Base-by-base conservation (phyloP, 1,284 basidiomycete species). In the Microbotryum violaceum region DNA sequence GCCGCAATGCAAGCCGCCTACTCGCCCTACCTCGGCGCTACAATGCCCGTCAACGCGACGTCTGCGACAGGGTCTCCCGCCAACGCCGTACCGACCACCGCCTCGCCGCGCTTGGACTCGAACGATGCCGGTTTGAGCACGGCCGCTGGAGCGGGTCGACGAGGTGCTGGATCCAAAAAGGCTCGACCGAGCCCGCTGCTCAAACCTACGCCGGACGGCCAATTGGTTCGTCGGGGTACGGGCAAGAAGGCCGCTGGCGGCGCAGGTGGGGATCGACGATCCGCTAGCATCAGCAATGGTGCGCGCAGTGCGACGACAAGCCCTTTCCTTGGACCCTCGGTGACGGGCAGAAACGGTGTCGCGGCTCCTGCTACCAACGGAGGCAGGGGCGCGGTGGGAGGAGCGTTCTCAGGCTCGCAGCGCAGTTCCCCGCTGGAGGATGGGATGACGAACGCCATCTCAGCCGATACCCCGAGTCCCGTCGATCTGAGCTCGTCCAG, bases 151-250 rank as follows among this genome's bases (percentile, higher is more conserved):
- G 57, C 61, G 5, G 61, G 64, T 4, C 37, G 67, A 0, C 23
- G 67, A 0, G 64, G 64, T 9, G 64, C 64, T 5, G 49, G 49
- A 12, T 50, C 56, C 23, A 68, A 64, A 54, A 68, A 68, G 54
- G 51, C 61, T 8, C 54, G 67, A 12, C 67, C 67, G 56, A 66
- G 64, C 47, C 67, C 67, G 27, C 45, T 68, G 20, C 63, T 68
- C 52, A 68, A 68, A 60, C 62, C 67, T 16, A 59, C 58, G 29
- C 33, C 52, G 4, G 67, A 68, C 44, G 27, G 58, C 4, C 27
- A 51, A 3, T 10, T 58, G 23, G 21, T 61, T n/a, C 49, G 64
- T 21, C 65, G 61, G 49, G 50, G 49, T 29, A 33, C 46, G 3
- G 16, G 37, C 37, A 58, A 59, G 53, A 59, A 53, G 21, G 46